Base-by-base conservation (phyloP, 169 alveolate genomes). In the Plasmodium vivax region DNA sequence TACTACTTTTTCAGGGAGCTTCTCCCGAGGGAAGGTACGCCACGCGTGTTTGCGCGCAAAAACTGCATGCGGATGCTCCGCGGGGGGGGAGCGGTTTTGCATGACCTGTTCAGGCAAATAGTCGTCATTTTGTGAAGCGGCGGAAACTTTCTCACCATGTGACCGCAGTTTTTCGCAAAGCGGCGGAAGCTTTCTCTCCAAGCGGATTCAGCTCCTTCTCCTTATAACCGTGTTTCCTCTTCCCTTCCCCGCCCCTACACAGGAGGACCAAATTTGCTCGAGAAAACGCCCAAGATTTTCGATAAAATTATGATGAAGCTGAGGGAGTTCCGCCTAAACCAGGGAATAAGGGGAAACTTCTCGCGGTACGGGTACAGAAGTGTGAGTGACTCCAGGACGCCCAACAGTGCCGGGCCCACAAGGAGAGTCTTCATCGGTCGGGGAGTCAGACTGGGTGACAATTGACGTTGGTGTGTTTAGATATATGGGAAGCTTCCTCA, bases 1-100 rank as follows among this genome's bases (percentile, higher is more conserved):
- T 97, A 97, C 93, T 97, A 94, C 82, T 88, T 96, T 72, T 80
- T 96, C 73, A 94, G 98, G 43, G 99, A 98, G 74, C 96, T 98
- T 51, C 82, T 97, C 73, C 98, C 98, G 9, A 95, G 96, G 71
- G 95, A 96, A 77, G 97, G 97, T 94, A 58, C 82, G 54, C 51
- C 68, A 73, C 34, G 14, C 6, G 9, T n/a, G 12, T 62, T 12
- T 47, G 12, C 58, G 75, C 34, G 14, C n/a, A 62, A 62, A 23
- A 23, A n/a, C 9, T 62, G 75, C 34, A 62, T 62, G 75, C 75
- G 19, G 8, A 27, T 7, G 23, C 34, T 62, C 36, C 12, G n/a
- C 58, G 58, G 16, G 58, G 58, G 3, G 93, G 93, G n/a, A 9
- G 45, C 16, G 0, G n/a, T 10, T 19, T 8, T 19, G 19, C 30